Evolutionary conservation across 495 filamentous ascomycete species (phyloP), one percentile per base, ranked within the genome.

Genomic region (Xylaria venustula): DNA sequence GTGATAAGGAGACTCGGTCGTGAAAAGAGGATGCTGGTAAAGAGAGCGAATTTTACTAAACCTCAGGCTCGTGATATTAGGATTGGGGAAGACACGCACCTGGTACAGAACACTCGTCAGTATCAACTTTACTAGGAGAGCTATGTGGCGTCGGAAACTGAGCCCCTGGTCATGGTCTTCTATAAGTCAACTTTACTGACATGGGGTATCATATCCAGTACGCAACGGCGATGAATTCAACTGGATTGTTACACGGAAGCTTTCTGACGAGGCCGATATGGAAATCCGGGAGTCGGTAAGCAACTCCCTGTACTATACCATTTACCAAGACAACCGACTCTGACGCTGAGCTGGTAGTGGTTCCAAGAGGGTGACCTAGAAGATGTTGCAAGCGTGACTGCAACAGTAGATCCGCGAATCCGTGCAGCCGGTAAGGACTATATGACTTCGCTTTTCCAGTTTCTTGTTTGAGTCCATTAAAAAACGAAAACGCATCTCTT

Each of bases 191-290:
- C 3, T 23, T 40, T 48, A 22, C 40, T 22, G 26, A 45, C 14
- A 12, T n/a, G 20, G 2, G 9, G 17, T n/a, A 3, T 28, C 26
- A 3, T 28, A n/a, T 11, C 28, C 25, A 55, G 53, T 82, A 11
- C 72, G 78, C 30, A 70, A 71, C 34, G 79, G 79, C n/a, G 68
- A 76, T 11, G 79, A 82, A 64, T 82, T 80, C 65, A 80, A 80
- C 64, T 82, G 79, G 79, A 80, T 82, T 57, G 64, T 80, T 12
- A 82, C 78, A 0, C 73, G 77, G 6, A 77, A 77, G 62, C 54
- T 73, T 4, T 70, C 71, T 2, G 73, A 75, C 55, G 72, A 75
- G 48, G 70, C 70, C 20, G 79, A 82, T 51, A 73, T 75, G 62
- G 77, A 76, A 44, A 77, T 81, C 32, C 71, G 74, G 28, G 80